Base-by-base conservation (phyloP, 148 eudicot species). In the Rhododendron simsii region DNA sequence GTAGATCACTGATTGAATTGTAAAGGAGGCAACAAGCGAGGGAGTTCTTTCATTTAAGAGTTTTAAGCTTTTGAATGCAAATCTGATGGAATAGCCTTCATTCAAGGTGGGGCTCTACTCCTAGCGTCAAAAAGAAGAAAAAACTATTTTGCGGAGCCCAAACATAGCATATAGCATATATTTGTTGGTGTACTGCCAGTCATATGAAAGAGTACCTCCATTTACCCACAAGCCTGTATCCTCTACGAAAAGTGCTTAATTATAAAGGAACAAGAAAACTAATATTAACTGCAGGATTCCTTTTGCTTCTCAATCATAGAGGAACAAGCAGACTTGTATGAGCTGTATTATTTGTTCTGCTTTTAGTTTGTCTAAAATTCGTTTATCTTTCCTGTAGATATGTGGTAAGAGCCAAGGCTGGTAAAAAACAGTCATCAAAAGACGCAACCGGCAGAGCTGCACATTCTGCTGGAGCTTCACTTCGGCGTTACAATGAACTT, bases 391-490 rank as follows among this genome's bases (percentile, higher is more conserved):
- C 81, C 74, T 89, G 87, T 87, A 96, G 99, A 89, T 96, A 96
- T 91, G 98, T 94, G 51, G 91, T 96, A 85, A 93, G 99, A 90
- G 99, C 98, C 76, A 95, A 93, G 92, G 98, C 99, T 86, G 99
- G 99, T 78, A 93, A 92, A 89, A 93, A 89, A 74, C 99, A 96
- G 88, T 95, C 99, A 86, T 86, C 96, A 83, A 96, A 96, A 91
- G 99, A 96, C 89, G 98, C 92, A 65, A 88, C 94, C 74, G 99
- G 98, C 59, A 93, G 82, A 89, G 82, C 89, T 78, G 90, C 92
- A 77, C 98, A 96, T 90, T 96, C 99, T 90, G 99, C 98, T 51
- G 99, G 99, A 82, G 98, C 99, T 65, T 92, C 98, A 85, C 91
- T 96, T 78, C 98, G 99, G 57, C 96, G 98, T 30, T 91, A 96